A percentile compares a stretch with the other conserved stretches of the same genome.
These are phyloP conservation scores for Lumnitzera littorea DNA, from an alignment of 345 rosid genomes.

Conservation along the genomic window DNA sequence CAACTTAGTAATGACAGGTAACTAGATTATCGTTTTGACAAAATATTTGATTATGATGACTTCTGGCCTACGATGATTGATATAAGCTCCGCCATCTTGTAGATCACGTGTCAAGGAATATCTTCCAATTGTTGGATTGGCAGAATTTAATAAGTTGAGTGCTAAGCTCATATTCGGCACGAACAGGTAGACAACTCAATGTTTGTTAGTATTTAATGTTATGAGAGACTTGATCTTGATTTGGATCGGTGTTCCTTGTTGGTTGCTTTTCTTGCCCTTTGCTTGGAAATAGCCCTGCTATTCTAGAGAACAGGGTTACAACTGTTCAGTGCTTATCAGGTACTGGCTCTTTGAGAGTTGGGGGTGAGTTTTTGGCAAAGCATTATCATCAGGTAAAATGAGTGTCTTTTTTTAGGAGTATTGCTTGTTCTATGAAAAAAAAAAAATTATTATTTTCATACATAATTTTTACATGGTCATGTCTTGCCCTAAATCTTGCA, in stretches of 20 bases:
- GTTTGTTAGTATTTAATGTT: background rate
- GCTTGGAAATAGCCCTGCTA: constrained; percentile 54
- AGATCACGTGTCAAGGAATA: constrained; percentile 76
- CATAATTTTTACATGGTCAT: too few relatives aligned
- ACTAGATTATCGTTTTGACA: background rate
- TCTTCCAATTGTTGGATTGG: constrained; percentile 81
- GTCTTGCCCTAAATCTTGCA: constrained; percentile 24
- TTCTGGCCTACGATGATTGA: background rate
- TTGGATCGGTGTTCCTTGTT: background rate
- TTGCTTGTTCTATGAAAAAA: background rate
- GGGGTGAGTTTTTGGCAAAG: constrained; percentile 80
- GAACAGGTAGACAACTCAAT: constrained; percentile 35
- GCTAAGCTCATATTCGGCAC: constrained; percentile 78
- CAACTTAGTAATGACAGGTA: constrained; percentile 62
- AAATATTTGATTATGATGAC: background rate
- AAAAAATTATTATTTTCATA: background rate
- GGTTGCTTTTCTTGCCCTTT: constrained; percentile 5
- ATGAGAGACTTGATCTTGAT: background rate
- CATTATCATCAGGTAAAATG: constrained; percentile 59
- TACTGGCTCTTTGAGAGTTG: constrained; percentile 94
- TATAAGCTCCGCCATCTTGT: constrained; percentile 9
- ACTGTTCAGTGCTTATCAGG: constrained; percentile 95
- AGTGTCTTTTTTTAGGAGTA: background rate
- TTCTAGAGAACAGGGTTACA: constrained; percentile 62
- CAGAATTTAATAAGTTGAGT: constrained; percentile 76